Evolutionary conservation across 441 rosid genomes (phyloP).

Genomic region (Pelargonium fulgidum): DNA sequence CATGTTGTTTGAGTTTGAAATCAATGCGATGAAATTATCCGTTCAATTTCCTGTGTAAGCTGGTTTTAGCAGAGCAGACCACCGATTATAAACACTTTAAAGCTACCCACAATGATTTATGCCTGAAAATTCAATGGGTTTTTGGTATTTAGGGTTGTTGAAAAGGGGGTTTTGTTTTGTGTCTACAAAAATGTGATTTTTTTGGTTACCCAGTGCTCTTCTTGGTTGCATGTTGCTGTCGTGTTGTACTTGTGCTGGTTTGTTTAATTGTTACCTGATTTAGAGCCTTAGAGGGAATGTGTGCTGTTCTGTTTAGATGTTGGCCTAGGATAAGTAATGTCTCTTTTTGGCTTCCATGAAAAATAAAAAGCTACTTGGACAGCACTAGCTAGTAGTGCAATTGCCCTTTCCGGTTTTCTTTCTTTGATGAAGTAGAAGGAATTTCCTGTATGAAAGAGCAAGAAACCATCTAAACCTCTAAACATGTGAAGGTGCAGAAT

Average conservation of each 20-base stretch:
- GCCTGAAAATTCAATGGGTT: not conserved
- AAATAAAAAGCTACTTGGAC: not conserved
- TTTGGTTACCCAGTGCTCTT: not conserved
- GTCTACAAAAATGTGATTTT: not conserved
- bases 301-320: not conserved
- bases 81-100: not conserved
- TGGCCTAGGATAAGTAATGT: not conserved
- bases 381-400: not conserved
- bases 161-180: not conserved
- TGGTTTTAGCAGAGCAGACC: not conserved
- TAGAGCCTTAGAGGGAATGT: not conserved
- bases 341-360: not conserved
- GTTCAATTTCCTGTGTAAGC: not conserved
- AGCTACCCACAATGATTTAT: not conserved
- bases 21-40: not conserved
- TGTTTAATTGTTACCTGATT: not conserved
- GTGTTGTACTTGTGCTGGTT: not conserved
- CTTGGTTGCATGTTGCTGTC: not conserved
- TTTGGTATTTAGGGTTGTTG: not conserved
- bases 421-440: not conserved
- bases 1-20: not conserved
- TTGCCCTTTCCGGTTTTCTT: not conserved
- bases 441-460: not conserved
- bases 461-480: not conserved
- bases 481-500: not conserved